phyloP scores from a whole-genome alignment of 371 early-diverging fungal genomes.

The Phascolomyces articulosus region DNA sequence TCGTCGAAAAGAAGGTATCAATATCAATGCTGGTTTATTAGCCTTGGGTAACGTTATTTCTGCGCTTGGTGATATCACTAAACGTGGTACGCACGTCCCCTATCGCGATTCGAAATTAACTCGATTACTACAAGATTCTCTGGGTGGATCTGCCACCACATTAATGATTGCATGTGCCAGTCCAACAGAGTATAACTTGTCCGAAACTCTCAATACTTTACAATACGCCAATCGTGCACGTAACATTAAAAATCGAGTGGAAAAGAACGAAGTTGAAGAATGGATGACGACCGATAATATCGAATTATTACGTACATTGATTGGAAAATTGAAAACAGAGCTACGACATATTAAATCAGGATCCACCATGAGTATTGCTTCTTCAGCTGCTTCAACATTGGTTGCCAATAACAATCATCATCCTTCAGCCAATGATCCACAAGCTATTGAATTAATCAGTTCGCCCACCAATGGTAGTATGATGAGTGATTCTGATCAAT shows the following conservation, averaged over 20 bases:
- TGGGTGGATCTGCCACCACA: conserved; percentile 93
- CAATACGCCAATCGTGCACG: conserved; percentile 92
- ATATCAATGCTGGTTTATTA: conserved; percentile 97
- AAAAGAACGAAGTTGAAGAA: conserved; percentile 74
- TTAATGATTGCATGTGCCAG: conserved; percentile 95
- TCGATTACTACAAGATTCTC: conserved; percentile 92
- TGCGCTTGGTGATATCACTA: conserved; percentile 91
- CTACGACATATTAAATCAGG: conserved; percentile 41
- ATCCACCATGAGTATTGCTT: conserved; percentile 9
- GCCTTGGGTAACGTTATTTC: conserved; percentile 99
- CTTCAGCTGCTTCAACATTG: conserved; percentile 1
- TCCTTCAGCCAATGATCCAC: no score
- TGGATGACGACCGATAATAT: conserved; percentile 66
- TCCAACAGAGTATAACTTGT: conserved; percentile 79
- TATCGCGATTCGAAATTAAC: conserved; percentile 99
- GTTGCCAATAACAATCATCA: no score
- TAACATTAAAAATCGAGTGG: conserved; percentile 85
- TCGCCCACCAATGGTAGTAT: no score
- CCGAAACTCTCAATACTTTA: conserved; percentile 94
- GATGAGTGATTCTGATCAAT: conserved; percentile 21
- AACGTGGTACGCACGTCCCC: conserved; percentile 80
- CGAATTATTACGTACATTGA: conserved; percentile 57
- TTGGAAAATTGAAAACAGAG: conserved; percentile 60
- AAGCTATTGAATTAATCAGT: no score
- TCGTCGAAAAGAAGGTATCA: conserved; percentile 96